Base-by-base conservation (phyloP, 345 rosid species). In the Conringia planisiliqua region DNA sequence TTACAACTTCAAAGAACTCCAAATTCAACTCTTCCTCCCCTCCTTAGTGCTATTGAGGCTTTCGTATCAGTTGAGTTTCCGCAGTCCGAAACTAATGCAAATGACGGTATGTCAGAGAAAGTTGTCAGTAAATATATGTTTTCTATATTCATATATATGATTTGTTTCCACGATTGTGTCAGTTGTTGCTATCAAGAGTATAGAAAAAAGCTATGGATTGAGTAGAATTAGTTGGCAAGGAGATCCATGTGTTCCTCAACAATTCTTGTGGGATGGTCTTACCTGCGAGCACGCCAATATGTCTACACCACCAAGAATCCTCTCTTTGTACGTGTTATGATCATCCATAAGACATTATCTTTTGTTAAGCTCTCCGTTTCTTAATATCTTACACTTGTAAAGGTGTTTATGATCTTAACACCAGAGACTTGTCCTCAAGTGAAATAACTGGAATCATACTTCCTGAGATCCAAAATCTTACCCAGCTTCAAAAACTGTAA, bases 241-340 rank as follows among this genome's bases (percentile, higher is more conserved):
- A 68, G 94, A 89, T 79, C 91, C 91, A 52, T 85, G 91, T 60
- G 70, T 73, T 12, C 94, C 90, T 32, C 66, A 57, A 54, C 74
- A 22, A 22, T 84, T 77, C 66, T 7, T 16, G 50, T 84, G 90
- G 91, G 83, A 80, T 20, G 88, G 90, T 55, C 77, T 89, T 14
- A 71, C 71, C 29, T 89, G 89, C 67, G 77, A 75, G 66, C 47
- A 61, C 43, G 18, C 35, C 17, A 65, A 64, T 26, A 59, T 48
- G 10, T 59, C 73, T 73, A 69, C 77, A 67, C 75, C 82, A 26
- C 75, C 78, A 32, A 78, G 70, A 78, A 62, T 78, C 9, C 5
- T n/a, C 11, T 78, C 82, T 12, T 68, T 78, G 82, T 73, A 78
- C 17, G 75, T 73, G 20, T 4, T 2, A 71, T 22, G 40, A 3